phyloP scores from a whole-genome alignment of 2,329 filamentous ascomycete species.

The Trichoderma arundinaceum region DNA sequence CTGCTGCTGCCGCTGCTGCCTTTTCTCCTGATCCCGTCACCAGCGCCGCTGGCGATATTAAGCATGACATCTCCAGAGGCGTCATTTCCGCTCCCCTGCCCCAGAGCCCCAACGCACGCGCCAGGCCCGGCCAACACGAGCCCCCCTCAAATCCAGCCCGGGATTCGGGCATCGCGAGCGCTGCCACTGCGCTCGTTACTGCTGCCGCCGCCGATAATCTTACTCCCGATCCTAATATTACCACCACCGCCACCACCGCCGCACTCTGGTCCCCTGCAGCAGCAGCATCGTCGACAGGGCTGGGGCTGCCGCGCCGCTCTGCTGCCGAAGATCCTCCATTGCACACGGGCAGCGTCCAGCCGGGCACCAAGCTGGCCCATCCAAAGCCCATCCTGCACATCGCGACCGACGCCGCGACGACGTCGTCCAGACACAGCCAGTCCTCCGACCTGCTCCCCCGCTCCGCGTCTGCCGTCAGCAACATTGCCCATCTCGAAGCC shows the following conservation, averaged over 20 bases:
- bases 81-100: conserved; percentile 28
- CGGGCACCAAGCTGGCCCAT: conserved; percentile 50
- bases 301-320: conserved; percentile 8
- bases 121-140: conserved; percentile 30
- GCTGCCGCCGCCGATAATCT: not conserved
- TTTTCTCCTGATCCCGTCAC: not conserved
- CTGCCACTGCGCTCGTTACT: not conserved
- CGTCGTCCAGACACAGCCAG: conserved; percentile 59
- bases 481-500: conserved; percentile 76
- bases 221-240: not conserved
- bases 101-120: conserved; percentile 32
- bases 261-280: not conserved
- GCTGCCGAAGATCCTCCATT: conserved; percentile 39
- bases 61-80: conserved; percentile 29
- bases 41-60: conserved; percentile 9
- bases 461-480: conserved; percentile 66
- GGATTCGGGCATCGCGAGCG: conserved; percentile 23
- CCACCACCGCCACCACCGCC: not conserved
- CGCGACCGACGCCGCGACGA: conserved; percentile 50
- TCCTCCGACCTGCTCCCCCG: conserved; percentile 64
- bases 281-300: not conserved
- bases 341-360: conserved; percentile 48
- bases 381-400: conserved; percentile 56
- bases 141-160: conserved; percentile 19
- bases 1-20: not conserved